Conservation (phyloP, 768 basidiomycete species). For the Termitomyces bulborhizus region DNA sequence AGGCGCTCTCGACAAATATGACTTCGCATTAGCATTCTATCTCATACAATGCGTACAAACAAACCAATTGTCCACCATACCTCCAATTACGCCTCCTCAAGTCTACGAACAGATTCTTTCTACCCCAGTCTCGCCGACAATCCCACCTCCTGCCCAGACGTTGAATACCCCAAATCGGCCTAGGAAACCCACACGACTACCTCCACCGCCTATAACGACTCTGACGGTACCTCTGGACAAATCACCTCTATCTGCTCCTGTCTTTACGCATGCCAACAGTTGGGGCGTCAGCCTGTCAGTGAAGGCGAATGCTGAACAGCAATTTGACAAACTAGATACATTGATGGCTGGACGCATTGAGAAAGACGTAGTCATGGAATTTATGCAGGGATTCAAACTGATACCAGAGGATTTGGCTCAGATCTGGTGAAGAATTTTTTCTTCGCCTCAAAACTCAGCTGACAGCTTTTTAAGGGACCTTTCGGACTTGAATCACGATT, state of each 20-base stretch:
- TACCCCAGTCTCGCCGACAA: slow-evolving; percentile 2
- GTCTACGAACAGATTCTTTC: slow-evolving; percentile 23
- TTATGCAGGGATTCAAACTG: slow-evolving; percentile 26
- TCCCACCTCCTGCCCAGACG: slow-evolving; percentile 3
- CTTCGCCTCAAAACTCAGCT: neutral
- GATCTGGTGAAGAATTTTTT: slow-evolving; percentile 27
- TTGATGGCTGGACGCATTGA: slow-evolving; percentile 24
- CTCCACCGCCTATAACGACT: slow-evolving; percentile 1
- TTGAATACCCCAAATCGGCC: neutral
- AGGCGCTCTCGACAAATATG: slow-evolving; percentile 55
- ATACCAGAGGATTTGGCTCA: slow-evolving; percentile 26
- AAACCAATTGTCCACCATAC: slow-evolving; percentile 26
- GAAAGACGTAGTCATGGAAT: slow-evolving; percentile 25
- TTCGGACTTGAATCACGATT: slow-evolving; percentile 27
- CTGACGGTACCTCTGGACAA: neutral
- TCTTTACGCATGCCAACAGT: neutral
- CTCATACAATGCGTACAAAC: slow-evolving; percentile 41
- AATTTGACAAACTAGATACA: slow-evolving; percentile 26
- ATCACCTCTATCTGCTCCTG: neutral
- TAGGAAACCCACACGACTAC: neutral
- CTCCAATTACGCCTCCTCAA: slow-evolving; percentile 23
- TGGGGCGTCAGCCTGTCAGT: slow-evolving; percentile 25
- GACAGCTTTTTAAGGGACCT: slow-evolving; percentile 22
- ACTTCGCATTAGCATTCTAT: slow-evolving; percentile 70
- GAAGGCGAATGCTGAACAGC: slow-evolving; percentile 22